phyloP scores from a whole-genome alignment of 2,329 filamentous ascomycete species.

The Colletotrichum aenigma region DNA sequence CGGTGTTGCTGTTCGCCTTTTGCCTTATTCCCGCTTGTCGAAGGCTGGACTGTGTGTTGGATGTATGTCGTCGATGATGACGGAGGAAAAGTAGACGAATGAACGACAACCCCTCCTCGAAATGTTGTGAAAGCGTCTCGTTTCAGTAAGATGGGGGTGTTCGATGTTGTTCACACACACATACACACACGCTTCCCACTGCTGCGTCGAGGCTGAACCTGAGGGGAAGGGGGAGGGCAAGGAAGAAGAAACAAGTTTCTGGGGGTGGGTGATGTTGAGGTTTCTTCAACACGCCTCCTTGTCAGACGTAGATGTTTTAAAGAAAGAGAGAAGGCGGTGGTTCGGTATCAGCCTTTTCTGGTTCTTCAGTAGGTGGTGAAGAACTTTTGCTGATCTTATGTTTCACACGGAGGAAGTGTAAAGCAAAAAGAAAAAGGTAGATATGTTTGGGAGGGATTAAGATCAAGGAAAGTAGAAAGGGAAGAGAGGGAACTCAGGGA shows the following conservation, averaged over 20 bases:
- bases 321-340: not conserved
- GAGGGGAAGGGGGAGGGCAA: not conserved
- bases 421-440: not conserved
- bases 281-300: slow-evolving; percentile 6
- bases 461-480: not conserved
- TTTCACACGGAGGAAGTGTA: not conserved
- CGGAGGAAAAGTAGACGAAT: not conserved
- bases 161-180: not conserved
- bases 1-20: not conserved
- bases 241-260: not conserved
- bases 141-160: not conserved
- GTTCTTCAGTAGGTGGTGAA: not conserved
- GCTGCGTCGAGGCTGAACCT: not conserved
- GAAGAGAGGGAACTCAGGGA: not conserved
- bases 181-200: not conserved
- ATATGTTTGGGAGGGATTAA: not conserved
- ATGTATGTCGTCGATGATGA: not conserved
- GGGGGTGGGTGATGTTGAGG: not conserved
- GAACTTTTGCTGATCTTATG: not conserved
- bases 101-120: not conserved
- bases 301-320: slow-evolving; percentile 17
- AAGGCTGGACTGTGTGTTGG: not conserved
- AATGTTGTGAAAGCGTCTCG: slow-evolving; percentile 9
- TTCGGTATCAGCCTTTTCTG: not conserved
- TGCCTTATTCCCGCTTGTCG: not conserved